phyloP scores from a whole-genome alignment of 768 basidiomycete genomes.

The Panaeolus papilionaceus region DNA sequence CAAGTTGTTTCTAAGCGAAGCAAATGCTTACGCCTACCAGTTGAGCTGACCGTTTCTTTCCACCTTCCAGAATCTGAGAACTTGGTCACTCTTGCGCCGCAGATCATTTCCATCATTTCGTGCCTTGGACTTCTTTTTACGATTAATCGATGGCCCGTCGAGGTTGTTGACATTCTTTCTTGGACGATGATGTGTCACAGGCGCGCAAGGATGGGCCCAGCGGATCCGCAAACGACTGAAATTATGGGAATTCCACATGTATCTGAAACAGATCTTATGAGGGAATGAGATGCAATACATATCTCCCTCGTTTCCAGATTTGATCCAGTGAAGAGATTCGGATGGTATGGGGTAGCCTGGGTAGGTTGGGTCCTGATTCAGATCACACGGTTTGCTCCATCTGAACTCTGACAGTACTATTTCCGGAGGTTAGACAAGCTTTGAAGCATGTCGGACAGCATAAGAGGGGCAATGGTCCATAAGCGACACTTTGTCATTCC shows the following conservation, averaged over 20 bases:
- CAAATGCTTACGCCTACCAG: neutral
- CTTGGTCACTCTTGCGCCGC: slow-evolving; percentile 37
- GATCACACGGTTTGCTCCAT: slow-evolving; percentile 20
- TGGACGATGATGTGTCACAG: slow-evolving; percentile 22
- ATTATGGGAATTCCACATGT: neutral
- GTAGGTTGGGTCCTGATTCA: neutral
- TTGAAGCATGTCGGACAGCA: slow-evolving; percentile 22
- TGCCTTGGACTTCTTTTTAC: slow-evolving; percentile 39
- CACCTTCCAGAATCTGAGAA: slow-evolving; percentile 19
- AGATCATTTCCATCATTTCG: slow-evolving; percentile 38
- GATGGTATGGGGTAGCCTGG: slow-evolving; percentile 7
- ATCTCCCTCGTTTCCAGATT: neutral
- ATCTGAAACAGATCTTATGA: neutral
- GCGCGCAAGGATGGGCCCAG: slow-evolving; percentile 18
- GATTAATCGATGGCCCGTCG: slow-evolving; percentile 31
- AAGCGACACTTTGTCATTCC: slow-evolving; percentile 15
- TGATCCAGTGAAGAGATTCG: slow-evolving; percentile 11
- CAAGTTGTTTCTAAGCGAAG: slow-evolving; percentile 4
- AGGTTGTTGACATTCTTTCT: slow-evolving; percentile 25
- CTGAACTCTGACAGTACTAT: slow-evolving; percentile 19
- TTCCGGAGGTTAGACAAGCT: slow-evolving; percentile 13
- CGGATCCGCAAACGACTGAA: slow-evolving; percentile 27
- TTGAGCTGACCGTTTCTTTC: slow-evolving; percentile 12
- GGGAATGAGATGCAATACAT: neutral
- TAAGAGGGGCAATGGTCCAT: slow-evolving; percentile 17